Base-by-base conservation (phyloP, 179 eudicot species). In the Sideroxylon spinosum region DNA sequence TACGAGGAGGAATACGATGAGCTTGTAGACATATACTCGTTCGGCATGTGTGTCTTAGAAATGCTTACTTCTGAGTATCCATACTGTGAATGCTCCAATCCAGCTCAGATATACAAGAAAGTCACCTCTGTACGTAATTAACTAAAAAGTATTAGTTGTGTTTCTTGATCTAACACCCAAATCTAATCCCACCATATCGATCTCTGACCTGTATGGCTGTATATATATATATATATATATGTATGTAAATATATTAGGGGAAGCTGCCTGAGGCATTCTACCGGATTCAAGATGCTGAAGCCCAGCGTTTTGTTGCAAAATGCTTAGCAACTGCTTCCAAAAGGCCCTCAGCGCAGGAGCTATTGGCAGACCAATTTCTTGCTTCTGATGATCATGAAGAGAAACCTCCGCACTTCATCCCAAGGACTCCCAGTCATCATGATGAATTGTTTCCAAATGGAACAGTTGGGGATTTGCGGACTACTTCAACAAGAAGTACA, bases 351-450 rank as follows among this genome's bases (percentile, higher is more conserved):
- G 98, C 97, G 4, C 82, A 55, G 14, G 88, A 90, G 82, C 85
- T 94, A 64, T 79, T 94, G 78, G 67, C 76, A 71, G 97, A 94
- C 74, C 93, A 92, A 19, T 94, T 92, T 76, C 89, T 95, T 74
- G 84, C 85, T 26, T 23, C 61, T 63, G 81, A 61, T 61, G 81
- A 86, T 9, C 16, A 9, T 73, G 86, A 66, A 63, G 80, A 82
- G 77, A 56, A 62, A 46, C 37, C 77, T 12, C 61, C 78, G 55
- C 81, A 77, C 19, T 16, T 23, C 23, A 80, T 68, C 53, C 20
- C 76, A 57, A 74, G 71, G 23, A 82, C 75, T 22, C 80, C 83
- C 1, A 59, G 50, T 19, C 71, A 52, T 37, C 44, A 37, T 1
- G 37, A 84, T 10, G 68, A 53, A 68, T 88, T 87, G 62, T 26